These are phyloP conservation scores for Penicillium olsonii DNA, from an alignment of 2,329 filamentous ascomycete genomes.

Conservation along the genomic window DNA sequence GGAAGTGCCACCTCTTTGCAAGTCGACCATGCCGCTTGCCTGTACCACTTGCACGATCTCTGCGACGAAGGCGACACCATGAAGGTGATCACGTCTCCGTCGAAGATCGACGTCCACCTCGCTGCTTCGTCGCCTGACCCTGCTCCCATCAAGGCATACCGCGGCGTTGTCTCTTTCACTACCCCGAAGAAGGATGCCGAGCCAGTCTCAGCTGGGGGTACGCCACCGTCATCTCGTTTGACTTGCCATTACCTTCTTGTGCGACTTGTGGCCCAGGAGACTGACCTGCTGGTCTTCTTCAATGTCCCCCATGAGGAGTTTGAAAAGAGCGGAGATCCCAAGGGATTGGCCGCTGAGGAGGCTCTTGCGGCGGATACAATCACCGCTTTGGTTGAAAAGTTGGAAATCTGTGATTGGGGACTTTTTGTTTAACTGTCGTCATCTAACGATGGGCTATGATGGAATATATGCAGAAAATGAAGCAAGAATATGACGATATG, in stretches of 20 bases:
- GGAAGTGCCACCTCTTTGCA: conserved; percentile 50
- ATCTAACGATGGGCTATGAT: background rate
- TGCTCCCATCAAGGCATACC: conserved; percentile 23
- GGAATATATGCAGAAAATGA: background rate
- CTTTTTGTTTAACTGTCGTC: conserved; percentile 58
- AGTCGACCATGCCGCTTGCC: conserved; percentile 67
- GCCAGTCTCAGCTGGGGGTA: background rate
- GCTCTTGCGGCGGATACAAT: conserved; percentile 43
- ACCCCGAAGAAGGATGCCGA: conserved; percentile 12
- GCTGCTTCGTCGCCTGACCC: conserved; percentile 16
- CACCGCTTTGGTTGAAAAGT: conserved; percentile 64
- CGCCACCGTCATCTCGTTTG: conserved; percentile 44
- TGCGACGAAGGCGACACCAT: conserved; percentile 65
- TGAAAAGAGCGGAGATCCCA: conserved; percentile 66
- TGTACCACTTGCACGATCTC: conserved; percentile 63
- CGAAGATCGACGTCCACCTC: conserved; percentile 59
- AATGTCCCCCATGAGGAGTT: conserved; percentile 85
- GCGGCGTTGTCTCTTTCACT: conserved; percentile 31
- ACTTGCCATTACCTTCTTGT: conserved; percentile 77
- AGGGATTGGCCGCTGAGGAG: conserved; percentile 69
- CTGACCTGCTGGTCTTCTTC: conserved; percentile 81
- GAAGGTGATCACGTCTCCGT: conserved; percentile 67
- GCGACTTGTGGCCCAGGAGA: conserved; percentile 70
- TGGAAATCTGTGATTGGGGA: conserved; percentile 78
- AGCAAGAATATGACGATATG: background rate